Base-by-base conservation (phyloP, 1,139 yeast genomes). In the Yamadazyma conglobata region DNA sequence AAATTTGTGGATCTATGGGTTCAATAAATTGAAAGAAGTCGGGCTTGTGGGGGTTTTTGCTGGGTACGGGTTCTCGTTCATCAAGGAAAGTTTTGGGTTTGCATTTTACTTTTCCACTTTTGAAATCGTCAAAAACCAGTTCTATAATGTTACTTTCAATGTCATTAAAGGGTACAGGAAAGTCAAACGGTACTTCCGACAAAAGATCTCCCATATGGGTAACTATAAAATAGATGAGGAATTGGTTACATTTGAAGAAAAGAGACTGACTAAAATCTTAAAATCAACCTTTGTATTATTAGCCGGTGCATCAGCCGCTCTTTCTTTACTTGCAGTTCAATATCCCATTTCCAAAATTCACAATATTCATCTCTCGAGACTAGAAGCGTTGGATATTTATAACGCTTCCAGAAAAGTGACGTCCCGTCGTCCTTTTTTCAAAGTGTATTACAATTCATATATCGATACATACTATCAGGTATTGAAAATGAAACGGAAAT, bases 231-330 rank as follows among this genome's bases (percentile, higher is more conserved):
- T 59, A 47, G 63, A 62, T 34, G 62, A 60, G 28, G 44, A 43
- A 15, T 26, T 52, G 24, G 47, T 57, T 9, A 44, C 49, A 25
- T 43, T 61, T 15, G 74, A 68, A 33, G 59, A 60, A 27, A 58
- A 58, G 15, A 48, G 70, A 25, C 70, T 65, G 64, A 62, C 71
- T 2, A 67, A 62, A 39, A 65, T 78, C 22, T 56, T 84, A 26
- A 78, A 77, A 45, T 80, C 94, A 6, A 58, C 83, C 1, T 86
- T 85, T 52, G 75, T 87, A 4, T 67, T 89, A 23, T 45, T 82
- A n/a, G 96, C 95, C 0, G 97, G 97, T 7, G 88, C 93, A 10
- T 68, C 85, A 4, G 95, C 97, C 0, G 91, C 96, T 0, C 64
- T 80, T 20, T 68, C 88, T 0, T 60, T 89, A 15, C 77, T 88